These are phyloP conservation scores for Sporothrix pseudoabietina DNA, from an alignment of 2,329 filamentous ascomycete species.

Conservation along the genomic window DNA sequence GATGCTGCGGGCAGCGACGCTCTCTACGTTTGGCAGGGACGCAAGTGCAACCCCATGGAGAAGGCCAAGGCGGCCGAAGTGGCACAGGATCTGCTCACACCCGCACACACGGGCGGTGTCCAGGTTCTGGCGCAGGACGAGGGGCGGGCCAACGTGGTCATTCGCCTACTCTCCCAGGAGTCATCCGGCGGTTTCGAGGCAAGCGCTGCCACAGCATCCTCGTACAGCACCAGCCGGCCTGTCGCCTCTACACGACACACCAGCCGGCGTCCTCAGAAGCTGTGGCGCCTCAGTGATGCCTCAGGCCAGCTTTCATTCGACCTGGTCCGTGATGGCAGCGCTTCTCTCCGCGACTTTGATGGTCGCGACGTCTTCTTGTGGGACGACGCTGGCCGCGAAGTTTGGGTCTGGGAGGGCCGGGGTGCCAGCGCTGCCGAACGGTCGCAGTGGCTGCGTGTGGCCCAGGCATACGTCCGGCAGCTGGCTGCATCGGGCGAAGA, in stretches of 20 bases:
- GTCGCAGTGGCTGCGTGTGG: constrained; percentile 61
- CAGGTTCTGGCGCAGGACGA: constrained; percentile 66
- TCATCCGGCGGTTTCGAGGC: constrained; percentile 41
- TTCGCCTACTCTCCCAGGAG: constrained; percentile 55
- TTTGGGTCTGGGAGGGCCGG: constrained; percentile 69
- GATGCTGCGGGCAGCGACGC: constrained; percentile 57
- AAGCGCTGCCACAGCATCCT: constrained; percentile 28
- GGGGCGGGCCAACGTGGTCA: constrained; percentile 55
- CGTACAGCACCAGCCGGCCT: constrained; percentile 23
- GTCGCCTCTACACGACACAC: constrained; percentile 10
- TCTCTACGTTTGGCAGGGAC: constrained; percentile 72
- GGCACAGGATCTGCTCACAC: constrained; percentile 61
- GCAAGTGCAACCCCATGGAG: constrained; percentile 66
- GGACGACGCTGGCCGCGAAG: constrained; percentile 56
- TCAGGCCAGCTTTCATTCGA: constrained; percentile 60
- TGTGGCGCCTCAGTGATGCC: constrained; percentile 66
- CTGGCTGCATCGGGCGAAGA: constrained; percentile 41
- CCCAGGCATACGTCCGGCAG: constrained; percentile 57
- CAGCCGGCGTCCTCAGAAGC: constrained; percentile 38
- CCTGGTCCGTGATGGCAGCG: constrained; percentile 50
- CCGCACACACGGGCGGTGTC: constrained; percentile 65
- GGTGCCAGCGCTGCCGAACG: constrained; percentile 61
- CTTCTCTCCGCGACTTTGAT: constrained; percentile 55
- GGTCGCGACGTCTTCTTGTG: constrained; percentile 64
- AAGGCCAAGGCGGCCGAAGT: constrained; percentile 69